Conservation (phyloP, 1,139 yeast species). For the Hansenula lynferdii region DNA sequence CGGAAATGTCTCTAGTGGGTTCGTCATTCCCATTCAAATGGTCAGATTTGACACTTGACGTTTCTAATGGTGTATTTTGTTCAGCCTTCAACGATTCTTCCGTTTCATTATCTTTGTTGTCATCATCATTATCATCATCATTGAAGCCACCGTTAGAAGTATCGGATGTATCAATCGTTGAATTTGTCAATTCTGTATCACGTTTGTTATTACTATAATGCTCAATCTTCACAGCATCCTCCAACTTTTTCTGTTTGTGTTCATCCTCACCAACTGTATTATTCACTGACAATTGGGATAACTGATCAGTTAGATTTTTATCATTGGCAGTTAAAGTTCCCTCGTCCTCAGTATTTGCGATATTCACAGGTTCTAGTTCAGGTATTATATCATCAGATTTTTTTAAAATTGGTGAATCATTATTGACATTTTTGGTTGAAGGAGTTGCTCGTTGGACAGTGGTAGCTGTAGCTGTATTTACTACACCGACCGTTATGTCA, state of each 20-base stretch:
- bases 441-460: slow-evolving; percentile 15
- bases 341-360: background rate
- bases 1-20: no score
- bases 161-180: background rate
- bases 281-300: background rate
- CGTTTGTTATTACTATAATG: background rate
- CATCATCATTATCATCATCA: no score
- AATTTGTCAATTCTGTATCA: background rate
- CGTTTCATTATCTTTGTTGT: background rate
- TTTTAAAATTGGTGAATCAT: slow-evolving; percentile 8
- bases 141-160: no score
- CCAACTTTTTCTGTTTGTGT: background rate
- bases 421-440: slow-evolving; percentile 8
- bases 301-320: background rate
- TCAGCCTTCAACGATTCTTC: background rate
- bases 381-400: no score
- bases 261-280: no score
- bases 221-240: slow-evolving; percentile 1
- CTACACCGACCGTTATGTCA: slow-evolving; percentile 12
- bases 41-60: background rate
- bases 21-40: background rate
- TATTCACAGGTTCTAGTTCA: background rate
- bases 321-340: background rate
- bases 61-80: background rate
- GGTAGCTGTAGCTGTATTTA: slow-evolving; percentile 14